phyloP scores from a whole-genome alignment of 2,329 filamentous ascomycete species.

The Calonectria pauciramosa region DNA sequence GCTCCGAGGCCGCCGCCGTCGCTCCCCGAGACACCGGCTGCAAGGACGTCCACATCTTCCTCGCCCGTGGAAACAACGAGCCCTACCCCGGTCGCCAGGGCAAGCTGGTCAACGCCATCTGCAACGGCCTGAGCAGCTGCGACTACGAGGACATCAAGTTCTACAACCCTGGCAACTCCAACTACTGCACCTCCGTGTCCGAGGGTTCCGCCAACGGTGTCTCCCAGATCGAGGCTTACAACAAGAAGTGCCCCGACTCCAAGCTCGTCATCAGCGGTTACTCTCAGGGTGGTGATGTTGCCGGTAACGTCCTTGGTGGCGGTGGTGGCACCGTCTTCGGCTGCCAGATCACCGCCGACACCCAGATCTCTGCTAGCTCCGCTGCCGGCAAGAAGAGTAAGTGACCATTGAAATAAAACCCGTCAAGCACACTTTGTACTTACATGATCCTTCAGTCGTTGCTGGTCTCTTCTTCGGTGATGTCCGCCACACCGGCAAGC shows the following conservation, averaged over 20 bases:
- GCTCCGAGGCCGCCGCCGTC: slow-evolving; percentile 4
- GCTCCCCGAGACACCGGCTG: slow-evolving; percentile 32
- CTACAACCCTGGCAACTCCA: slow-evolving; percentile 45
- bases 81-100: slow-evolving; percentile 49
- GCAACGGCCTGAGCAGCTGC: slow-evolving; percentile 44
- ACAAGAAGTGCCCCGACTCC: slow-evolving; percentile 54
- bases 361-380: not conserved
- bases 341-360: not conserved
- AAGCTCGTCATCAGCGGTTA: slow-evolving; percentile 59
- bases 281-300: slow-evolving; percentile 56
- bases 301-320: slow-evolving; percentile 53
- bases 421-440: not conserved
- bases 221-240: slow-evolving; percentile 55
- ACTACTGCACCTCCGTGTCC: slow-evolving; percentile 54
- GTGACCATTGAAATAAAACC: not conserved
- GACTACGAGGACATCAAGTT: slow-evolving; percentile 52
- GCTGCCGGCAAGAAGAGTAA: slow-evolving; percentile 6
- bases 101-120: slow-evolving; percentile 46
- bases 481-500: slow-evolving; percentile 48
- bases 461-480: slow-evolving; percentile 44
- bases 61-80: slow-evolving; percentile 47
- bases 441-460: not conserved
- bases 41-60: slow-evolving; percentile 48
- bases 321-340: slow-evolving; percentile 39
- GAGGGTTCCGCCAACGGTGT: slow-evolving; percentile 53